phyloP scores from a whole-genome alignment of 2,329 filamentous ascomycete species.

The Fusarium ambrosium region DNA sequence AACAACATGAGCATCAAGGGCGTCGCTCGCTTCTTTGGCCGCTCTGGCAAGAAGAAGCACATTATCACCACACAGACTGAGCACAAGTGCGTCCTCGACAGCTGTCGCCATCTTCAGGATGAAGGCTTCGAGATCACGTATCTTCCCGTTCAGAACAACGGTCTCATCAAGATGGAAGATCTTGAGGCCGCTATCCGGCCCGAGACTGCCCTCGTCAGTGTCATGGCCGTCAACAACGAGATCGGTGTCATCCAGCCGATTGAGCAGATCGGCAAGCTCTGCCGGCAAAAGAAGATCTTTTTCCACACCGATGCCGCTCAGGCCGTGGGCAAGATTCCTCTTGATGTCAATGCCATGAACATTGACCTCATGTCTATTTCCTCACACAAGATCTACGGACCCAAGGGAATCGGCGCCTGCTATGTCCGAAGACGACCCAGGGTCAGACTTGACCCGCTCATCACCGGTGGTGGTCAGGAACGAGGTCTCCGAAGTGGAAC shows the following conservation, averaged over 20 bases:
- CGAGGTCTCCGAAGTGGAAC: constrained; percentile 95
- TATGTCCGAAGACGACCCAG: constrained; percentile 93
- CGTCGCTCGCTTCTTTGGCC: constrained; percentile 94
- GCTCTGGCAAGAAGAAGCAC: constrained; percentile 96
- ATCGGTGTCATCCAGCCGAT: constrained; percentile 99
- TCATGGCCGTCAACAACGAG: constrained; percentile 99
- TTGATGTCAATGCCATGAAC: constrained; percentile 98
- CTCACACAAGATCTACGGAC: constrained; percentile 98
- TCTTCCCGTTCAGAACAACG: constrained; percentile 87
- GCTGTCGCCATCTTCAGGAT: constrained; percentile 95
- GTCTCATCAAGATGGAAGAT: constrained; percentile 86
- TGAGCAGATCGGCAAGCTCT: constrained; percentile 92
- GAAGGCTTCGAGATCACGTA: constrained; percentile 99
- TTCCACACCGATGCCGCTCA: constrained; percentile 98
- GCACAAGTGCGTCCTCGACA: constrained; percentile 98
- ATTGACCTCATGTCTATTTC: constrained; percentile 99
- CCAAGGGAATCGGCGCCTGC: constrained; percentile 96
- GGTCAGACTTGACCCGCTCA: constrained; percentile 95
- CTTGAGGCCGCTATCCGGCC: constrained; percentile 91
- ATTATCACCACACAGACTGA: constrained; percentile 98
- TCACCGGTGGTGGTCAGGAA: constrained; percentile 96
- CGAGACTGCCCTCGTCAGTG: constrained; percentile 91
- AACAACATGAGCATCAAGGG: constrained; percentile 99
- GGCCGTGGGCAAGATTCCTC: constrained; percentile 97
- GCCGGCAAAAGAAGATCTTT: constrained; percentile 92